A percentile compares a stretch with the other conserved stretches of the same genome.
Evolutionary conservation across 2,329 filamentous ascomycete genomes (phyloP).

Genomic region (Metarhizium robertsii): DNA sequence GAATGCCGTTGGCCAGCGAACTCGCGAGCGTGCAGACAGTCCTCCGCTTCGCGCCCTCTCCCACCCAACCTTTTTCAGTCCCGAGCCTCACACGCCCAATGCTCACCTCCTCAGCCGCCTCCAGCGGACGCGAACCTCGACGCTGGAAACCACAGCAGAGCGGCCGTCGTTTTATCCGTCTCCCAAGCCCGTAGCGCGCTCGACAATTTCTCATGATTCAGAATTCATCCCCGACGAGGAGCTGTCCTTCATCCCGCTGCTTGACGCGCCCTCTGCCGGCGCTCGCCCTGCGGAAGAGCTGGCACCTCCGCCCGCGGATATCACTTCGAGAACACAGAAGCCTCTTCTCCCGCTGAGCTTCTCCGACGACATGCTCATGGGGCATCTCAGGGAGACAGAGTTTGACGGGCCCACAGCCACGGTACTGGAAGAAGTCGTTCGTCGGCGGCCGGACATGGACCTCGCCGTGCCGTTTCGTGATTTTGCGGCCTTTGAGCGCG

Average conservation of each 20-base stretch:
- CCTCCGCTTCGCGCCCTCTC: slow-evolving; percentile 18
- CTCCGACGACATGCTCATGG: slow-evolving; percentile 32
- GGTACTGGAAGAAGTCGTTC: slow-evolving; percentile 27
- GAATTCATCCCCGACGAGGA: slow-evolving; percentile 18
- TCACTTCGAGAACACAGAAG: slow-evolving; percentile 7
- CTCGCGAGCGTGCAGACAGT: slow-evolving; percentile 13
- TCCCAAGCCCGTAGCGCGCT: slow-evolving; percentile 10
- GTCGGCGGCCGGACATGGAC: slow-evolving; percentile 24
- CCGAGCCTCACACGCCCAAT: slow-evolving; percentile 5
- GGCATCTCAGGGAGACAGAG: slow-evolving; percentile 29
- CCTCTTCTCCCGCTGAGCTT: slow-evolving; percentile 19
- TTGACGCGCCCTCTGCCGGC: slow-evolving; percentile 9
- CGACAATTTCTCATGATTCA: slow-evolving; percentile 15
- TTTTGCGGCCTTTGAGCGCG: slow-evolving; percentile 27
- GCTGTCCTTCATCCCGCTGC: slow-evolving; percentile 21
- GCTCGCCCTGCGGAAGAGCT: neutral
- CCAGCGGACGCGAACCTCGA: slow-evolving; percentile 17
- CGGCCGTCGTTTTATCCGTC: slow-evolving; percentile 15
- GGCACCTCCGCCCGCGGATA: neutral
- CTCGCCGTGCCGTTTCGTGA: slow-evolving; percentile 19
- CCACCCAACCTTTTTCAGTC: slow-evolving; percentile 8
- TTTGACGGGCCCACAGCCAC: slow-evolving; percentile 33
- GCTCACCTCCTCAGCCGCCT: neutral
- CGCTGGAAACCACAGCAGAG: slow-evolving; percentile 18
- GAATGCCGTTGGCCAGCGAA: slow-evolving; percentile 12